Conservation (phyloP, 140 eudicot species). For the Flaveria floridana region DNA sequence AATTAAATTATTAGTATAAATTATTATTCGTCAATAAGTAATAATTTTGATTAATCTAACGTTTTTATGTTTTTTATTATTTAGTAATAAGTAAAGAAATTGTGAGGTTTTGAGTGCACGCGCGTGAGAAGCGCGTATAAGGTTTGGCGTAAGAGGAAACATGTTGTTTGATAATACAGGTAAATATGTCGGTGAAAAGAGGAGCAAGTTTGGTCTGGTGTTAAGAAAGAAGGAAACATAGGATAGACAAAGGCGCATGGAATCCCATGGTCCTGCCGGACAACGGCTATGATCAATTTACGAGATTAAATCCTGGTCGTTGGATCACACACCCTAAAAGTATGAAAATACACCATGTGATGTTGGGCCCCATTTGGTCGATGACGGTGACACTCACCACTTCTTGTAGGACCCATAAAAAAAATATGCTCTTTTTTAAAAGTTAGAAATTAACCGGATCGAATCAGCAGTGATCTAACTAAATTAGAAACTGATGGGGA, state of each 20-base stretch:
- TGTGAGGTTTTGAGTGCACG: not conserved
- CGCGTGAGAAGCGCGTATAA: slow-evolving; percentile 6
- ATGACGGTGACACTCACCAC: slow-evolving; percentile 28
- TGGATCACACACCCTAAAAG: slow-evolving; percentile 45
- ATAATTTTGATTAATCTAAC: too few species aligned
- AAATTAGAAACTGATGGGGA: not conserved
- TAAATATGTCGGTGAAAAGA: slow-evolving; percentile 40
- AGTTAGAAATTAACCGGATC: not conserved
- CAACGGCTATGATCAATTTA: slow-evolving; percentile 44
- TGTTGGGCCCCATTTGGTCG: slow-evolving; percentile 15
- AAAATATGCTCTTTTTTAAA: not conserved
- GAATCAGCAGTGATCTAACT: not conserved
- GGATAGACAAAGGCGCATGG: slow-evolving; percentile 46
- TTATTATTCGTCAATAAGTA: too few species aligned
- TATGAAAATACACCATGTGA: slow-evolving; percentile 34
- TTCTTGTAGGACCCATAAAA: not conserved
- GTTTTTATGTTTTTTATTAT: too few species aligned
- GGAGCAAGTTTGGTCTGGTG: slow-evolving; percentile 30
- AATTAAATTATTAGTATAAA: too few species aligned
- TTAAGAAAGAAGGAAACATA: slow-evolving; percentile 48
- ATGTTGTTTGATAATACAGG: slow-evolving; percentile 38
- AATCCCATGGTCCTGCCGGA: slow-evolving; percentile 47
- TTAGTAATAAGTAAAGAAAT: not conserved
- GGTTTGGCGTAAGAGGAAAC: slow-evolving; percentile 10
- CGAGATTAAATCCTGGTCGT: slow-evolving; percentile 39